Evolutionary conservation across 2,329 filamentous ascomycete genomes (phyloP).

Genomic region (Chaetomium strumarium): DNA sequence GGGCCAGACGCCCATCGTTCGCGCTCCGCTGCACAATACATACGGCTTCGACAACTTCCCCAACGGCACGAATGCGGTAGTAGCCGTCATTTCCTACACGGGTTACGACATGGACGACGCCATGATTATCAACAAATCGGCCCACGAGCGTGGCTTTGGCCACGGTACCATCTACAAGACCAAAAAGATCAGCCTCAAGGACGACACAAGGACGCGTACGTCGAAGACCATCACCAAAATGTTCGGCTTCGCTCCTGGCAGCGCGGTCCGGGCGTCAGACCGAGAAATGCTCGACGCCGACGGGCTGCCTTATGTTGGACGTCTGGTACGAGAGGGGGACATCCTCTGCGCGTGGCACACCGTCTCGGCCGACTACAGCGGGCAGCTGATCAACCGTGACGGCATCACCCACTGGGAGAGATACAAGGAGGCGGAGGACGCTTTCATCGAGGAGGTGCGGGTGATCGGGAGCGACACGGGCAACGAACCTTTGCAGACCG

Average conservation of each 20-base stretch:
- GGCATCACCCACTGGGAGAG: conserved; percentile 81
- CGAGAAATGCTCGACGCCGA: conserved; percentile 76
- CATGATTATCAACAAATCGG: conserved; percentile 98
- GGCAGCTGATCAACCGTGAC: conserved; percentile 77
- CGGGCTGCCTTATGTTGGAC: conserved; percentile 76
- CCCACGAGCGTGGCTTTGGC: conserved; percentile 91
- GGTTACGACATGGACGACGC: conserved; percentile 99
- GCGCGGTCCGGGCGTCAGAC: conserved; percentile 63
- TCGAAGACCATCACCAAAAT: conserved; percentile 68
- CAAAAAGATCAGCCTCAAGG: conserved; percentile 81
- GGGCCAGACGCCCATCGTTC: conserved; percentile 89
- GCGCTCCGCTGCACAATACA: conserved; percentile 86
- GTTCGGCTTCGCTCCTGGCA: conserved; percentile 83
- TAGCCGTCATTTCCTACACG: conserved; percentile 97
- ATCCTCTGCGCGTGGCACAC: conserved; percentile 85
- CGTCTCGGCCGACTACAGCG: conserved; percentile 72
- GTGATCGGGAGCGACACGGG: conserved; percentile 81
- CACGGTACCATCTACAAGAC: conserved; percentile 98
- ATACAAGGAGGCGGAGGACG: conserved; percentile 88
- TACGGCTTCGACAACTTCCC: conserved; percentile 98
- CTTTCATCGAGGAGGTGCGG: conserved; percentile 87
- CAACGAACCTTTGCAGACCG: conserved; percentile 74
- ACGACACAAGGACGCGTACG: conserved; percentile 63
- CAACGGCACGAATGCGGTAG: conserved; percentile 90
- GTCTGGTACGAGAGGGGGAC: conserved; percentile 72